Evolutionary conservation across 176 grass and related monocot genomes (phyloP).

Genomic region (Phoenix roebelenii): DNA sequence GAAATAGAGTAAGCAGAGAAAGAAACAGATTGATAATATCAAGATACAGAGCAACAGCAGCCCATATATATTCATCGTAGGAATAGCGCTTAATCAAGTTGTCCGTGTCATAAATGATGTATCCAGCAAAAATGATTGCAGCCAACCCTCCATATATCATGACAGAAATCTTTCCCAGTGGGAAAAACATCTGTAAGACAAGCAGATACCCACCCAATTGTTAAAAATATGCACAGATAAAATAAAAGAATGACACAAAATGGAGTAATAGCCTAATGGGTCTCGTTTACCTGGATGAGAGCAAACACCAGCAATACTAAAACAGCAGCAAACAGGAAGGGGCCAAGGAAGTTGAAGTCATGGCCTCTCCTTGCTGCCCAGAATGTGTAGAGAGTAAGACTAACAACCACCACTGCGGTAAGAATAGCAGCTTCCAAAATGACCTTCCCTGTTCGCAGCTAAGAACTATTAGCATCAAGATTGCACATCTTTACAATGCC

Average conservation of each 20-base stretch:
- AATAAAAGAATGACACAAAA: no score
- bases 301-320: slow-evolving; percentile 68
- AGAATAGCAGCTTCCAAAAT: slow-evolving; percentile 90
- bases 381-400: slow-evolving; percentile 87
- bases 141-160: slow-evolving; percentile 72
- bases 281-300: slow-evolving; percentile 55
- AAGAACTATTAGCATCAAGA: not conserved
- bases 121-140: slow-evolving; percentile 74
- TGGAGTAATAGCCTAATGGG: no score
- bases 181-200: slow-evolving; percentile 47
- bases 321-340: slow-evolving; percentile 72
- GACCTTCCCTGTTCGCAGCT: slow-evolving; percentile 52
- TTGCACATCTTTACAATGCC: no score
- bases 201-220: no score
- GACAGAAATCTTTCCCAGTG: slow-evolving; percentile 47
- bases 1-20: slow-evolving; percentile 79
- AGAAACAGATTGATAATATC: slow-evolving; percentile 91
- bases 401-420: slow-evolving; percentile 63
- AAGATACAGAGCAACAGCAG: slow-evolving; percentile 73
- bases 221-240: no score
- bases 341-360: slow-evolving; percentile 89
- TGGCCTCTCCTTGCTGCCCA: slow-evolving; percentile 77
- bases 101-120: slow-evolving; percentile 93
- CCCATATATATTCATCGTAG: slow-evolving; percentile 95
- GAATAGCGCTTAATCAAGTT: slow-evolving; percentile 92